A percentile compares a stretch with the other conserved stretches of the same genome.
Evolutionary conservation across 352 stramenopile species (phyloP).

Genomic region (Phytophthora quininea): DNA sequence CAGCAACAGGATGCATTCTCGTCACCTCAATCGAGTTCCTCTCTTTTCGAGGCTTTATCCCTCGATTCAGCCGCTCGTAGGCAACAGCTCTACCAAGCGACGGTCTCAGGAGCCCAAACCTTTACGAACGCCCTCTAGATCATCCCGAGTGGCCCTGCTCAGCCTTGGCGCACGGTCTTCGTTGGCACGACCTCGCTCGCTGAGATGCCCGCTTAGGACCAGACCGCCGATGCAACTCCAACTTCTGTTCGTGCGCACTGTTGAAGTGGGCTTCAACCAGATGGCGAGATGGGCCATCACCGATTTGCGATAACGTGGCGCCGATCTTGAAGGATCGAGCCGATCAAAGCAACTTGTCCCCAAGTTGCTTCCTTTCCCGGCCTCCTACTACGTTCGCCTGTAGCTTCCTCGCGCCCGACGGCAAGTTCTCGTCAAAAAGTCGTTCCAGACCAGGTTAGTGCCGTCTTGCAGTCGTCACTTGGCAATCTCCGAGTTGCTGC

Average conservation of each 20-base stretch:
- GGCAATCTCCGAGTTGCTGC: slow-evolving; percentile 16
- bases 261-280: slow-evolving; percentile 16
- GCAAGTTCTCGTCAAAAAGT: background rate
- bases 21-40: no score
- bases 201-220: background rate
- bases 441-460: background rate
- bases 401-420: background rate
- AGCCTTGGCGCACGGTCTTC: background rate
- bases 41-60: no score
- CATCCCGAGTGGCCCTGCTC: background rate
- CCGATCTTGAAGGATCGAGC: background rate
- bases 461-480: slow-evolving; percentile 15
- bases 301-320: slow-evolving; percentile 9
- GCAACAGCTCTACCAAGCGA: no score
- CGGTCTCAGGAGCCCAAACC: no score
- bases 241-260: slow-evolving; percentile 8
- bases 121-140: background rate
- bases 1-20: no score
- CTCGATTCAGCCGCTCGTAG: no score
- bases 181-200: background rate
- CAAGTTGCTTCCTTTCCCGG: slow-evolving; percentile 2
- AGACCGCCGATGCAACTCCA: background rate
- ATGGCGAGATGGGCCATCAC: slow-evolving; percentile 5
- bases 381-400: background rate
- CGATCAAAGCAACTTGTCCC: slow-evolving; percentile 3